These are phyloP conservation scores for Centrapalus pauciflorus DNA, from an alignment of 129 eudicot species.

Conservation along the genomic window DNA sequence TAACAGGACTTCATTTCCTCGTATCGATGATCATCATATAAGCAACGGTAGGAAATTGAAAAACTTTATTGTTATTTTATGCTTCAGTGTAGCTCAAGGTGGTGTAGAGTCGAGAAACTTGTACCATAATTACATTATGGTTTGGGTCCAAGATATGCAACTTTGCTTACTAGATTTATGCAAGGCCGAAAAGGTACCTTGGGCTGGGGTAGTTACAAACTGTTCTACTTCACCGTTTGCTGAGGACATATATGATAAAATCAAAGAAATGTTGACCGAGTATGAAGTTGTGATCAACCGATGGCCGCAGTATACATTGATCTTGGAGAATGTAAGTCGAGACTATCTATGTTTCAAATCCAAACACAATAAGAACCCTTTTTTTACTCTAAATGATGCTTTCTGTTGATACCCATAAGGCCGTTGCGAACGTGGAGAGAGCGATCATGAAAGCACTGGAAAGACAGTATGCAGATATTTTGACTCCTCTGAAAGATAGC, in stretches of 20 bases:
- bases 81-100: constrained; percentile 58
- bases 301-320: constrained; percentile 84
- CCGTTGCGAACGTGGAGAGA: constrained; percentile 87
- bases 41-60: not conserved
- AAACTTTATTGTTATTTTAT: not conserved
- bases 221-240: constrained; percentile 91
- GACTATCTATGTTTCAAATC: not conserved
- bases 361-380: not conserved
- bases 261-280: constrained; percentile 50
- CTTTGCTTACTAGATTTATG: constrained; percentile 72
- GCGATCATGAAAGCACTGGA: constrained; percentile 78
- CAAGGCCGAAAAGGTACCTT: constrained; percentile 87
- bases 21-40: not conserved
- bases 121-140: constrained; percentile 74
- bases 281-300: constrained; percentile 80
- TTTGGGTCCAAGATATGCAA: constrained; percentile 92
- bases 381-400: constrained; percentile 1
- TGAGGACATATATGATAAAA: constrained; percentile 67
- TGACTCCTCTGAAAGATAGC: constrained; percentile 84
- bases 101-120: constrained; percentile 72
- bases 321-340: constrained; percentile 77
- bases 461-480: constrained; percentile 76
- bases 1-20: not conserved
- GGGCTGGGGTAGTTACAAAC: constrained; percentile 79
- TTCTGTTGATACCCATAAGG: constrained; percentile 32